Evolutionary conservation across 2,329 filamentous ascomycete species (phyloP).

Genomic region (Neonectria hederae): DNA sequence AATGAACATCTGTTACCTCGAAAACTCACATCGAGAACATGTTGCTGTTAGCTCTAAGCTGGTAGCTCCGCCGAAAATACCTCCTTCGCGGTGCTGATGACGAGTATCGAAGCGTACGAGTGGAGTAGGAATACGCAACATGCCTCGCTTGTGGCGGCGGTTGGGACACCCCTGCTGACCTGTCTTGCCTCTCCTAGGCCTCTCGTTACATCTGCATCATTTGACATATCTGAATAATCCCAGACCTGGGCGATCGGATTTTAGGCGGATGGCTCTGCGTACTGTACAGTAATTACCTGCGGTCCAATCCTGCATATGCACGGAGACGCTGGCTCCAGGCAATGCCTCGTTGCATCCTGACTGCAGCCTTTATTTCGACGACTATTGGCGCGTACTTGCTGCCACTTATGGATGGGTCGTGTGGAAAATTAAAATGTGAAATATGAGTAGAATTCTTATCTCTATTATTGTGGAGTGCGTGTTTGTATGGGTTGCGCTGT

Average conservation of each 20-base stretch:
- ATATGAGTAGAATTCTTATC: neutral
- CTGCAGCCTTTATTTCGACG: constrained; percentile 3
- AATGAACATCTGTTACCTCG: neutral
- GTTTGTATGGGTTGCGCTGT: neutral
- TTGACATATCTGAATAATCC: neutral
- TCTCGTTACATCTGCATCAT: neutral
- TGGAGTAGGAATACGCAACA: constrained; percentile 3
- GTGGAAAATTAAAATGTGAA: neutral
- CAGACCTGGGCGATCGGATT: constrained; percentile 11
- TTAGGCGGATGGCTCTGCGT: neutral
- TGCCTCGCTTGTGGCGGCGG: constrained; percentile 11
- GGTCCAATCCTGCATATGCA: constrained; percentile 22
- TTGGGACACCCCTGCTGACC: constrained; percentile 7
- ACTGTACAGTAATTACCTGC: constrained; percentile 1
- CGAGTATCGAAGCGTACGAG: neutral
- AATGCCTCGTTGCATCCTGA: neutral
- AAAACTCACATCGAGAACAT: no score
- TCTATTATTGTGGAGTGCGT: neutral
- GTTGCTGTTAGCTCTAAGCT: neutral
- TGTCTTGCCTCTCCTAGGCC: neutral
- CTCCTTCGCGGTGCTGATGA: neutral
- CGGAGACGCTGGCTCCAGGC: constrained; percentile 11
- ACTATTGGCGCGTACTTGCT: constrained; percentile 1
- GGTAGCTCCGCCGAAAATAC: neutral
- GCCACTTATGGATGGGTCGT: neutral